Evolutionary conservation across 2,329 filamentous ascomycete species (phyloP), one percentile per base, ranked within the genome.

Genomic region (Aspergillus ruber): DNA sequence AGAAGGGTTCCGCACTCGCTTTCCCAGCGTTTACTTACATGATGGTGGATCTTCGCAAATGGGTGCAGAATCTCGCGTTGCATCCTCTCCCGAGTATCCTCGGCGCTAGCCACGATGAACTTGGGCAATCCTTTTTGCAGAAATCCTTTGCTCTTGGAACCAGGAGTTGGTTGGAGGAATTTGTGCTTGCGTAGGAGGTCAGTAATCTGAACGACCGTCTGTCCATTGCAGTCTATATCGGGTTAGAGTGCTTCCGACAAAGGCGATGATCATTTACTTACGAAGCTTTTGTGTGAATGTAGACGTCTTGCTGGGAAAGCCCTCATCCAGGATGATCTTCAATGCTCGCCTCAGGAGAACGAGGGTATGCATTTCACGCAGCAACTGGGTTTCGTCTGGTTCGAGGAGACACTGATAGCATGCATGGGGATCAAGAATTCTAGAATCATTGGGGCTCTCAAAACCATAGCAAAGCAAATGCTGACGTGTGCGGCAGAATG

Each of bases 401-500:
- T 59, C 54, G 18, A 73, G 55, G n/a, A 76, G 56, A 50, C 74
- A 77, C 25, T 58, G 56, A 52, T 76, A 76, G 59, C 74, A 77
- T 13, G 65, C 63, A 54, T 77, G 72, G n/a, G 62, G 50, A 23
- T 64, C 56, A 27, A 71, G 68, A 17, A 75, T 50, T 27, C 66
- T 65, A 8, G 60, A 56, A 52, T 75, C 72, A n/a, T 62, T 50
- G 2, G 47, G 35, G 25, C 53, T 59, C 7, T 56, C 55, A 51
- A 70, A 76, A 4, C 74, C 74, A 49, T 75, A 75, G 56, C 74
- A 77, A 35, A 65, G 55, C 21, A 68, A 46, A 59, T 77, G 74
- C 51, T 77, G 74, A 56, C 66, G 70, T 8, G 62, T 70, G 33
- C 63, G 53, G 52, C 74, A 77, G 50, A 68, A 74, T 10, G 54